Base-by-base conservation (phyloP, 2,329 filamentous ascomycete genomes). In the Lachnellula occidentalis region DNA sequence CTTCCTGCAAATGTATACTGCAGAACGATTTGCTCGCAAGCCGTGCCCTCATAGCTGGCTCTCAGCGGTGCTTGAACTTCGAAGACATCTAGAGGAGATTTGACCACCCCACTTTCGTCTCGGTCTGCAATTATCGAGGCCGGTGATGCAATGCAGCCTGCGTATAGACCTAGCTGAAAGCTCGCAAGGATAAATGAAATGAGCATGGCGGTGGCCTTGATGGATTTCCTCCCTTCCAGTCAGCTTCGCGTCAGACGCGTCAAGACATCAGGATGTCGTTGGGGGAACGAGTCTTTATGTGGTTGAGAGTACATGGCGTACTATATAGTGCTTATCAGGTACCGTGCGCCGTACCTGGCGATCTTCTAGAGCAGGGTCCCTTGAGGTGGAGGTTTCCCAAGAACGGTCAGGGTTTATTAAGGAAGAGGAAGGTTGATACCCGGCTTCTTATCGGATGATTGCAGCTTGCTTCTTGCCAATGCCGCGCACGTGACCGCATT, bases 1-100 rank as follows among this genome's bases (percentile, higher is more conserved):
- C 85, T 90, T 58, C 73, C 80, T 14, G 74, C 85, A 73, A 92
- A 91, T 1, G 79, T 76, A 70, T 90, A 78, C 39, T 63, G 53
- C n/a, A 64, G 12, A 17, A 64, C 53, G 7, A 61, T 53, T 41
- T 63, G 58, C 15, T 58, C 39, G 37, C 62, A 62, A 43, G 42
- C 54, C 0, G 57, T 45, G 19, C 48, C 58, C 19, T 54, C 55
- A 54, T 63, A 64, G 22, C 43, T 58, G 12, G 48, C 46, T 43
- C 62, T 56, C 34, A 64, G n/a, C 8, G 62, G 62, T 15, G 60
- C 58, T 55, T 63, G 45, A 4, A 62, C 53, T 49, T 64, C 49
- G 34, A 64, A 60, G 22, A 61, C 57, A 22, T 60, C 56, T 27
- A 54, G 19, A 34, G 45, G 46, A 3, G 37, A 17, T 41, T 41